Base-by-base conservation (phyloP, 352 stramenopile species). In the Globisporangium lucens region DNA sequence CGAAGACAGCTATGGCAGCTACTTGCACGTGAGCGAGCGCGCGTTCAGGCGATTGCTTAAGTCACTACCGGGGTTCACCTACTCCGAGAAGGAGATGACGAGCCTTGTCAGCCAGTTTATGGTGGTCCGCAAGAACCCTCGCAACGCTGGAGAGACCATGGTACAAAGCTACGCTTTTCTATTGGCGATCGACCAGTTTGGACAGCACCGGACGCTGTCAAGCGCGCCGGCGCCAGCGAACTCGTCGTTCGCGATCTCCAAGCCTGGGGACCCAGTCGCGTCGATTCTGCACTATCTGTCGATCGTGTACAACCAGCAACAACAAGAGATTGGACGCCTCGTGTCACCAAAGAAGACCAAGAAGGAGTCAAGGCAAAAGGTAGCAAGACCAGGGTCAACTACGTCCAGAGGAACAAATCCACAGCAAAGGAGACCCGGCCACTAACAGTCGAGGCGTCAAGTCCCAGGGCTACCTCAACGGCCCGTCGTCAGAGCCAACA, bases 251-350 rank as follows among this genome's bases (percentile, higher is more conserved):
- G 43, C 67, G 17, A 65, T 80, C 0, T 63, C 60, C 2, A 87
- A 85, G n/a, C 67, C 70, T 20, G 68, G 63, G 8, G 73, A 79
- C 27, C 67, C 63, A 7, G 71, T 81, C 9, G 70, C 74, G 0
- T 73, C 72, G 3, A 76, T 91, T 63, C 66, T 90, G 24, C 76
- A 85, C 56, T 90, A 87, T 68, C 70, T 90, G 7, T 69, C 73
- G 20, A 64, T 90, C 35, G 51, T 80, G 2, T 66, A 80, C 55
- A 36, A 69, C 17, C 61, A 78, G 5, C 67, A 82, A 17, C 62
- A 69, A 29, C 61, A 67, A 10, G 52, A 47, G 10, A 41, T 6
- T 1, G 27, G 57, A 27, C 53, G 15, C 1, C 22, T 33, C 2
- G 10, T 10, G 7, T 59, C 38, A 9, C 12, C 22, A 27, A 35